Base-by-base conservation (phyloP, 2,329 filamentous ascomycete species). In the Fusarium torreyae region DNA sequence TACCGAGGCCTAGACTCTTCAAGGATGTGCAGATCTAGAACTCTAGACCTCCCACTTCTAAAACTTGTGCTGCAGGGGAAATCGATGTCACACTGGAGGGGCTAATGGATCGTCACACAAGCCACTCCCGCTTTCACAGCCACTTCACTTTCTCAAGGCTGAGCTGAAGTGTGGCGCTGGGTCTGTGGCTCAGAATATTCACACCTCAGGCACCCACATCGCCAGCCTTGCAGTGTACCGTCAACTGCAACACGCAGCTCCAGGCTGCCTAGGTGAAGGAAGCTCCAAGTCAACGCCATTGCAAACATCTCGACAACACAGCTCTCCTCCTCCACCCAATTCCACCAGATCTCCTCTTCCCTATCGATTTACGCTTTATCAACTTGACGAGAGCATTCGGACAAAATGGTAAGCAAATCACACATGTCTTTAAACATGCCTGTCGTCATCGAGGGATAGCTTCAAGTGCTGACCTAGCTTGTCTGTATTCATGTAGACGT, bases 401-500 rank as follows among this genome's bases (percentile, higher is more conserved):
- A 49, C 74, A 78, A 67, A 69, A 79, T 79, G 77, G 77, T 79
- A 75, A 76, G 76, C 68, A 71, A 46, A 57, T 46, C 52, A 26
- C 51, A 56, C 51, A 26, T 14, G 22, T 46, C 20, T 24, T 38
- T 45, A 56, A 57, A 59, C 66, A 55, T 56, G 53, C 39, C 58
- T 70, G 65, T 70, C 59, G 68, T 69, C 68, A 69, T 71, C 45
- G 55, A 66, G 68, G 69, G 57, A 73, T 59, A 74, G 72, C 72
- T 72, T 63, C 55, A 54, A 57, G 56, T 70, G 58, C 73, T 75
- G 64, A 76, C 71, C 66, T 72, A 58, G 52, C 57, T 48, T 50
- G 45, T 34, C 57, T 56, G 51, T 44, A 50, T 44, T 43, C 54
- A n/a, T 17, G 53, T 74, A 99, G 96, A 99, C 96, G 78, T 99